These are phyloP conservation scores for Ceratobasidium sp. DNA, from an alignment of 1,284 basidiomycete genomes.

Conservation along the genomic window DNA sequence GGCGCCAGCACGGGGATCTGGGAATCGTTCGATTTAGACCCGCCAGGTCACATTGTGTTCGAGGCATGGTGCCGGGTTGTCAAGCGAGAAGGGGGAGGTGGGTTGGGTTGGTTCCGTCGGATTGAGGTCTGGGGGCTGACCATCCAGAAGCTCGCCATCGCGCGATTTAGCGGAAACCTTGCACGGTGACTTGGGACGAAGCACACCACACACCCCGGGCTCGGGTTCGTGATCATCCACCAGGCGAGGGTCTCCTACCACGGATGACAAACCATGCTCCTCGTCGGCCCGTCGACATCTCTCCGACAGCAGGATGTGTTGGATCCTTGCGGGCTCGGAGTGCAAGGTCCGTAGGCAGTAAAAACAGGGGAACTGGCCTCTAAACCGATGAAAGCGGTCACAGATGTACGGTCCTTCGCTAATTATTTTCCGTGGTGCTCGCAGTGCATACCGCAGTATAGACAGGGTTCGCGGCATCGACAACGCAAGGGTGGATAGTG, in stretches of 20 bases:
- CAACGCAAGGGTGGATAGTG: too few species aligned
- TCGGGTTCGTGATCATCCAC: too few species aligned
- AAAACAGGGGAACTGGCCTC: not conserved
- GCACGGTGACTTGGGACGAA: too few species aligned
- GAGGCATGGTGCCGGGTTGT: not conserved
- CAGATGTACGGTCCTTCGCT: constrained; percentile 1
- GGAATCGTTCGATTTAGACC: constrained; percentile 9
- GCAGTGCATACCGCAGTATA: not conserved
- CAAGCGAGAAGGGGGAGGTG: too few species aligned
- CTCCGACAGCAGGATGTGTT: not conserved
- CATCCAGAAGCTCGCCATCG: too few species aligned
- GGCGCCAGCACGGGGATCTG: constrained; percentile 5
- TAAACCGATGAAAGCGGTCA: not conserved
- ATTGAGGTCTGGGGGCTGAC: too few species aligned
- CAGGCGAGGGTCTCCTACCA: too few species aligned
- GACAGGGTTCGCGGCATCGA: too few species aligned
- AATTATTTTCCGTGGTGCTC: not conserved
- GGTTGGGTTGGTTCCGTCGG: too few species aligned
- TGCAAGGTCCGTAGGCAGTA: not conserved
- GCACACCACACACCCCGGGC: too few species aligned
- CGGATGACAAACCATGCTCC: not conserved
- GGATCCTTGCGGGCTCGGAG: not conserved
- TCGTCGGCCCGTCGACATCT: not conserved
- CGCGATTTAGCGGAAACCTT: too few species aligned
- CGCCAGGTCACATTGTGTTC: not conserved